Evolutionary conservation across 352 stramenopile species (phyloP), one percentile per base, ranked within the genome.

Genomic region (Globisporangium rhizosaccharum): DNA sequence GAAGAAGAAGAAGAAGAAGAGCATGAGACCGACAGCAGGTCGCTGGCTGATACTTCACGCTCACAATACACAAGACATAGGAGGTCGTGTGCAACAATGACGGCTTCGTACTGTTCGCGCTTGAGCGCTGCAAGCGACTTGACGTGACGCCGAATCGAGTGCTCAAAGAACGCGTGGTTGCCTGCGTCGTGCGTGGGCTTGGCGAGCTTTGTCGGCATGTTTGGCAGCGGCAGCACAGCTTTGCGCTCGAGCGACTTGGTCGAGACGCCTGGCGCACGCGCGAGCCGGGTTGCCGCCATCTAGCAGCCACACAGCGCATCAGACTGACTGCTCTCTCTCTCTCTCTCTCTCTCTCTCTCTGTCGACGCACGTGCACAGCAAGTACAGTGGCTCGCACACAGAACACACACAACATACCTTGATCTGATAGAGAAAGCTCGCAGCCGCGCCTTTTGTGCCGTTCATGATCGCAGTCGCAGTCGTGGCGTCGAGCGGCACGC

Each of bases 351-450:
- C n/a, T 8, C 20, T 9, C 18, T 49, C 7, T 17, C 17, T 12
- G 20, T 9, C 3, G 7, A 25, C 18, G 42, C 11, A 25, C 1
- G 17, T 48, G 42, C 42, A 25, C 17, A 20, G 20, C 9, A n/a
- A n/a, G 30, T 8, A 8, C 30, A 10, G 30, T 33, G 23, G 8
- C 28, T 33, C 20, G n/a, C 15, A 25, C 28, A 33, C 15, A 49
- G 12, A 5, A 36, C 5, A 46, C 39, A 3, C 12, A n/a, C 41
- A 47, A 15, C 23, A 45, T 28, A 92, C 78, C 72, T 94, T 94
- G 61, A 96, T 87, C 58, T 96, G 85, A 67, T 94, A 96, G 14
- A 97, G 66, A 41, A 96, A 45, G n/a, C 87, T 82, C 15, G 75
- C 73, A 0, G 82, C 84, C 2, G 68, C 72, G 23, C 82, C 82